These are phyloP conservation scores for Meripilus lineatus DNA, from an alignment of 1,284 basidiomycete genomes.

Conservation along the genomic window DNA sequence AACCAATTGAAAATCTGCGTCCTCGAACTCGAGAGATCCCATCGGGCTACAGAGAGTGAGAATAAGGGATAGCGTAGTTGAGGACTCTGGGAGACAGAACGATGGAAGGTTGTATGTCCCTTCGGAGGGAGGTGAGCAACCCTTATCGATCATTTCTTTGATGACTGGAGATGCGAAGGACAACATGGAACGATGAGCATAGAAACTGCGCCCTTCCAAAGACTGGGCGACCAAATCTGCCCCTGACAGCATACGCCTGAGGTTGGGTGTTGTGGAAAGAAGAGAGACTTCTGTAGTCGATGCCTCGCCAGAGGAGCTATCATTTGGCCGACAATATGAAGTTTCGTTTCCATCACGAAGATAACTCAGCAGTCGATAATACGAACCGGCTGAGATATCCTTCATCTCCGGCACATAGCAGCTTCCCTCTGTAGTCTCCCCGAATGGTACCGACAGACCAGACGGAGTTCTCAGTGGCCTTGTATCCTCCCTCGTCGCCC, in stretches of 20 bases:
- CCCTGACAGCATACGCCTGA: constrained; percentile 2
- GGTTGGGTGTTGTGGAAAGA: neutral
- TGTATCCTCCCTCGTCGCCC: neutral
- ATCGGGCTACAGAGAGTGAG: constrained; percentile 4
- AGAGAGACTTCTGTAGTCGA: neutral
- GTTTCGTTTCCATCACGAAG: neutral
- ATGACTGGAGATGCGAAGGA: constrained; percentile 4
- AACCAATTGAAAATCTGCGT: constrained; percentile 2
- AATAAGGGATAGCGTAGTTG: neutral
- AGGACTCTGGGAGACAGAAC: constrained; percentile 2
- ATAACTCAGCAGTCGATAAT: constrained; percentile 5
- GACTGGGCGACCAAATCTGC: constrained; percentile 6
- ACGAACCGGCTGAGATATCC: constrained; percentile 6
- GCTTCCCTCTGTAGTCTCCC: neutral
- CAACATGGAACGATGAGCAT: constrained; percentile 2
- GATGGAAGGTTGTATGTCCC: neutral
- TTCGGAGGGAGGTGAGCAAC: neutral
- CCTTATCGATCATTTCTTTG: neutral
- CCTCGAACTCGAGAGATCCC: constrained; percentile 1
- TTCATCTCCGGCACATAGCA: constrained; percentile 2
- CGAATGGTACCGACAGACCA: no score
- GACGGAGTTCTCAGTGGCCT: neutral
- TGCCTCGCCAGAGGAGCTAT: neutral
- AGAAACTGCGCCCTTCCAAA: constrained; percentile 4
- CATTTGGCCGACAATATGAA: constrained; percentile 1